Evolutionary conservation across 2,329 filamentous ascomycete genomes (phyloP), one percentile per base, ranked within the genome.

Genomic region (Cladosporium velox): DNA sequence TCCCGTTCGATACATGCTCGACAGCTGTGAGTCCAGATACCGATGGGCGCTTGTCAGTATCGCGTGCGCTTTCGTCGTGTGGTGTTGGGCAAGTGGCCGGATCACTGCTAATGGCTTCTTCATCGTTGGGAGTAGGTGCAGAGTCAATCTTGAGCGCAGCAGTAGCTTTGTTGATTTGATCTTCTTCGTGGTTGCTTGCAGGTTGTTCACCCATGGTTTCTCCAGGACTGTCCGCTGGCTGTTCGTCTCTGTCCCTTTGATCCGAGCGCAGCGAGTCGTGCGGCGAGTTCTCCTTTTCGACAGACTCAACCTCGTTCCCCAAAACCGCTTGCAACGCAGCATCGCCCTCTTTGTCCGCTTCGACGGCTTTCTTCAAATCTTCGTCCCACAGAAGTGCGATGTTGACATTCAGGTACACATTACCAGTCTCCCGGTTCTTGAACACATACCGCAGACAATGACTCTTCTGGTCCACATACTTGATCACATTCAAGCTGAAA

Each of bases 391-490:
- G 69, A 30, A 83, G 61, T n/a, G 75, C 79, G 66, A 83, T 81
- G 21, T 82, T 78, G 14, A 83, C 78, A 26, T 80, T 80, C 55
- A 83, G 77, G 34, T 77, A 76, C 26, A 81, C 76, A 41, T 82
- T 79, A 10, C 75, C 78, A 0, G 76, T 81, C 21, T 67, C 70
- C 5, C 77, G 67, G 67, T 82, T 78, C 75, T 81, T 82, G 66
- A 83, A 74, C 51, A 82, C 80, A 71, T 79, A 83, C 26, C 81
- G 71, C 66, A 83, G 68, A 66, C 78, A 77, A 72, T 83, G 81
- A 57, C 79, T 82, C 72, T 82, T 81, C 57, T 81, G 77, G 67
- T 81, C 81, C 51, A 83, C 77, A 65, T 82, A 83, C 69, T 77
- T 79, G 52, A 80, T 76, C 4, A 83, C 79, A 15, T 76, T 77